Evolutionary conservation across 257 asterid species (phyloP), one percentile per base, ranked within the genome.

Genomic region (Thymus mandschuricus): DNA sequence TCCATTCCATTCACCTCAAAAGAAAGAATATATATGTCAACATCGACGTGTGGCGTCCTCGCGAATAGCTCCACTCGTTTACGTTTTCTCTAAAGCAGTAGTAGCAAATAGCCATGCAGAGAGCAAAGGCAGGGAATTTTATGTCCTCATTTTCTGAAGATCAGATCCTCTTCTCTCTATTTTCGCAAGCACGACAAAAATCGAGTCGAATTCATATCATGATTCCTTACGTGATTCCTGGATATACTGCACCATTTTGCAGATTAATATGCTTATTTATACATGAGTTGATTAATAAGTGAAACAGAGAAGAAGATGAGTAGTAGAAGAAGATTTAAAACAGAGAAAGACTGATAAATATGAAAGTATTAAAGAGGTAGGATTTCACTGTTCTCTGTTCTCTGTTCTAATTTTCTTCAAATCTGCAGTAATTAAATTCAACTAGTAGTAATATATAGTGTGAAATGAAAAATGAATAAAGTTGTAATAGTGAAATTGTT

Each of bases 221-320:
- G 62, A 68, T 73, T 78, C 82, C 3, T 74, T 50, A 67, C 75
- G 75, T 78, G 68, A 77, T 72, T 33, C 74, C n/a, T 65, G 31
- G 4, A 21, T 30, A 48, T 58, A 66, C 13, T 30, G 13, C n/a
- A 1, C 38, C 73, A 59, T 65, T 60, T 55, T 55, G 31, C 35
- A 55, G 40, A 29, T 57, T 1, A 13, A 57, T 57, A 30, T 8
- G 21, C 6, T 59, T 59, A 6, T 57, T 58, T 11, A 4, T 31
- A 3, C 7, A 30, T 11, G 8, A 58, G 64, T 33, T 58, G 64
- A 58, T 58, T 6, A 13, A 31, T 10, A 9, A 30, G 64, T 31
- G 44, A 58, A 58, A 58, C 27, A 30, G 63, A 57, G 63, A 10
- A 29, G 43, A 10, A 10, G 30, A 28, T 28, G 21, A 8, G 13